phyloP scores from a whole-genome alignment of 257 asterid species.

The Ocimum tenuiflorum region DNA sequence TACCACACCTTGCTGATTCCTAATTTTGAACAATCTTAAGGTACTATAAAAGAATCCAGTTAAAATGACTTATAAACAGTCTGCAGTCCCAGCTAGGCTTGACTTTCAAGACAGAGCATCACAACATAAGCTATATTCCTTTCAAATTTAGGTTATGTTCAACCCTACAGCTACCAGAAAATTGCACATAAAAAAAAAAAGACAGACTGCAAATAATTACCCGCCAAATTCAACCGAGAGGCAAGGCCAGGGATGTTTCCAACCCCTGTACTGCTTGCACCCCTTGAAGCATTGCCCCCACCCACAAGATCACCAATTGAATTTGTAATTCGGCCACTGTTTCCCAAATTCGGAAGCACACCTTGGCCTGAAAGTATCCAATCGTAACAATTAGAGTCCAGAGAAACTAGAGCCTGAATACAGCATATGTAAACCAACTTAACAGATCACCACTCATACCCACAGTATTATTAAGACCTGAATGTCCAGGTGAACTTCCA shows the following conservation, averaged over 20 bases:
- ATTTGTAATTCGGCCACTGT: constrained; percentile 58
- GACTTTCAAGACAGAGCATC: constrained; percentile 32
- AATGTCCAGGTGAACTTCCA: constrained; percentile 67
- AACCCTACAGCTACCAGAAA: neutral
- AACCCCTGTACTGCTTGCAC: constrained; percentile 53
- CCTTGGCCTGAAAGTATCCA: constrained; percentile 48
- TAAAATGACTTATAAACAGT: neutral
- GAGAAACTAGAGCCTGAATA: constrained; percentile 16
- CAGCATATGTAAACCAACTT: constrained; percentile 14
- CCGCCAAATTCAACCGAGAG: constrained; percentile 66
- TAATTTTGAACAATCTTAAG: neutral
- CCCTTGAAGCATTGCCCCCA: constrained; percentile 57
- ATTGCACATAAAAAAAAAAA: neutral
- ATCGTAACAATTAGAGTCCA: constrained; percentile 24
- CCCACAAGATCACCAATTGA: constrained; percentile 60
- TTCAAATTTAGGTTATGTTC: constrained; percentile 11
- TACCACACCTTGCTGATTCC: neutral
- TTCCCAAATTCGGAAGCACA: constrained; percentile 56
- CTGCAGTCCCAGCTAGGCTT: neutral
- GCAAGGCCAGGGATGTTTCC: constrained; percentile 62
- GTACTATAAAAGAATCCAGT: constrained; percentile 1
- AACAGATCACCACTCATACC: constrained; percentile 39
- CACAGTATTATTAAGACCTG: constrained; percentile 62
- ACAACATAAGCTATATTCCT: constrained; percentile 16
- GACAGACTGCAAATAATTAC: constrained; percentile 24